Base-by-base conservation (phyloP, 108 stramenopile species). In the Discostella stelligeroides region DNA sequence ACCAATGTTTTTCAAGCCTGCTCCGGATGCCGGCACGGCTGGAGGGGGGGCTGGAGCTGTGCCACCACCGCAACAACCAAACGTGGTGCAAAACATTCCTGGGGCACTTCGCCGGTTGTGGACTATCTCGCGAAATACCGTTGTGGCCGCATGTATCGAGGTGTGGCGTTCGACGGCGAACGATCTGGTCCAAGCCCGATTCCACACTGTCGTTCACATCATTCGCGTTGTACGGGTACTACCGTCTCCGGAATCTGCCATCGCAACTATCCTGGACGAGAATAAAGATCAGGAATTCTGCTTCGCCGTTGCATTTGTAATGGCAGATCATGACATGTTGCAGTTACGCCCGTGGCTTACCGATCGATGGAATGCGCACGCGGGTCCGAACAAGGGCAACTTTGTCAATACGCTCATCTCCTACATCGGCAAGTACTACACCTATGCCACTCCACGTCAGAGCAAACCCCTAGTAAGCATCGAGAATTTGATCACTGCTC, bases 1-100 rank as follows among this genome's bases (percentile, higher is more conserved):
- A 60, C 95, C 95, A 0, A 62, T 95, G 15, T 96, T 96, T 77
- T 98, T 98, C 74, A 81, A 87, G 62, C 96, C 97, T 15, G 12
- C 53, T 24, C 49, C 21, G 4, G 34, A 6, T 34, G 34, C 34
- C 34, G 34, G 34, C 34, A 34, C 34, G 34, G 34, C 6, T 3
- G 34, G 4, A 13, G 43, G 43, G 43, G 14, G 43, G 9, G n/a
- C 43, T 18, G 28, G 54, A 17, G 54, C 5, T 5, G 34, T 34
- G 6, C 5, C 34, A 5, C 40, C 61, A 1, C 61, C 11, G 41
- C 42, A 72, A 84, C 63, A 56, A 75, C 20, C 81, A 82, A 9
- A 83, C 20, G 73, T 86, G 6, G 94, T 89, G 1, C 83, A 88
- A 60, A 88, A 95, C 76, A 80, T 68, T 37, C 86, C 90, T 25